Evolutionary conservation across 1,284 basidiomycete species (phyloP).

Genomic region (Papiliotrema terrestris): DNA sequence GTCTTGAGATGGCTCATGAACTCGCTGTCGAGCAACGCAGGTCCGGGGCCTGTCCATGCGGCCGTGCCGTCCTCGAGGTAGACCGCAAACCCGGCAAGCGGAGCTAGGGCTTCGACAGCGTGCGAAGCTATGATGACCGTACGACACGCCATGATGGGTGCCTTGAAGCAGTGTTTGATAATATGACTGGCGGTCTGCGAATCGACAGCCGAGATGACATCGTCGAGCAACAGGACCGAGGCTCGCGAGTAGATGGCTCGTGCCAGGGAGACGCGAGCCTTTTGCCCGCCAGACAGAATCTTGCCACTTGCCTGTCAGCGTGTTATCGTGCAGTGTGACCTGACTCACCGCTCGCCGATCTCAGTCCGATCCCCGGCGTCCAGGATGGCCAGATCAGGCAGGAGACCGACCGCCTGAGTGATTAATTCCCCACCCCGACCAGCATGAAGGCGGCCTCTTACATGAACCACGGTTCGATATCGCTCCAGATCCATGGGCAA

Average conservation of each 20-base stretch:
- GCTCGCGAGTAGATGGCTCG: conserved; percentile 43
- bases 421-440: no score
- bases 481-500: conserved; percentile 48
- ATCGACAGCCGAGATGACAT: conserved; percentile 57
- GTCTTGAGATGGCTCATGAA: conserved; percentile 66
- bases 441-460: conserved; percentile 30
- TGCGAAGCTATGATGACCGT: conserved; percentile 88
- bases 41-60: conserved; percentile 61
- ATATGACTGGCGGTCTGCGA: conserved; percentile 79
- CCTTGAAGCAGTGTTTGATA: conserved; percentile 71
- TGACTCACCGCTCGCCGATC: conserved; percentile 52
- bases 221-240: conserved; percentile 35
- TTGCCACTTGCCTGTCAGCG: conserved; percentile 20
- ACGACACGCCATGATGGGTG: conserved; percentile 69
- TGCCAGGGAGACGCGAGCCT: conserved; percentile 55
- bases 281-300: conserved; percentile 52
- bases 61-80: conserved; percentile 78
- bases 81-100: conserved; percentile 45
- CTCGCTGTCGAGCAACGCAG: conserved; percentile 61
- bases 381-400: conserved; percentile 51
- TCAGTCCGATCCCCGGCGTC: conserved; percentile 56
- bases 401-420: conserved; percentile 49
- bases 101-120: conserved; percentile 52
- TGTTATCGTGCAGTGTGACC: neutral
- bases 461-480: conserved; percentile 50